A percentile compares a stretch with the other conserved stretches of the same genome.
These are phyloP conservation scores for Ustilago shanxiensis DNA, from an alignment of 1,284 basidiomycete species.

Conservation along the genomic window DNA sequence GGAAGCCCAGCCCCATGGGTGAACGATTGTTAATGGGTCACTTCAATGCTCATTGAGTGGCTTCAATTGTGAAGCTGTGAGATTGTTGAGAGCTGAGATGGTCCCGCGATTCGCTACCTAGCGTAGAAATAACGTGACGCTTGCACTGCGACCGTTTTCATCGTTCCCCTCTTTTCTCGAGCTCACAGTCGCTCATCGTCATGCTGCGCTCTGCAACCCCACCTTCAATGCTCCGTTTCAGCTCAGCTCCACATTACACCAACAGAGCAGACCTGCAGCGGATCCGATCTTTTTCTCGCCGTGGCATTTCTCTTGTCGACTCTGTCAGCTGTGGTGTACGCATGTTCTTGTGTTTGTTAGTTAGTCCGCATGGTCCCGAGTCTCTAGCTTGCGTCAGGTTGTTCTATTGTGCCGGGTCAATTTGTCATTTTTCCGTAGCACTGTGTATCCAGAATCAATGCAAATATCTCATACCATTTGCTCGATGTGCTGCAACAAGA, in stretches of 20 bases:
- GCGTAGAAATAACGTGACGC: neutral
- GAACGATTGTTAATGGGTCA: slow-evolving; percentile 66
- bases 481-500: neutral
- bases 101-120: neutral
- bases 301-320: slow-evolving; percentile 7
- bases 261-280: slow-evolving; percentile 6
- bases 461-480: neutral
- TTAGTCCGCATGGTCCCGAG: slow-evolving; percentile 14
- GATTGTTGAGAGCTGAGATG: neutral
- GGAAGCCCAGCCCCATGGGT: slow-evolving; percentile 65
- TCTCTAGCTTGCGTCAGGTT: neutral
- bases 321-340: slow-evolving; percentile 1
- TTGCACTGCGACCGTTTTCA: no score
- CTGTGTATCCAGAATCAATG: slow-evolving; percentile 18
- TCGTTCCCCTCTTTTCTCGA: no score
- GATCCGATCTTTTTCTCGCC: neutral
- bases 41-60: slow-evolving; percentile 54
- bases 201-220: neutral
- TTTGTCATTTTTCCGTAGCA: slow-evolving; percentile 18
- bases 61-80: neutral
- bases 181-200: no score
- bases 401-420: slow-evolving; percentile 10
- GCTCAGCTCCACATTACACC: neutral
- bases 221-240: slow-evolving; percentile 5
- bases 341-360: neutral